These are phyloP conservation scores for Aspergillus sclerotiicarbonarius DNA, from an alignment of 495 filamentous ascomycete genomes.

Conservation along the genomic window DNA sequence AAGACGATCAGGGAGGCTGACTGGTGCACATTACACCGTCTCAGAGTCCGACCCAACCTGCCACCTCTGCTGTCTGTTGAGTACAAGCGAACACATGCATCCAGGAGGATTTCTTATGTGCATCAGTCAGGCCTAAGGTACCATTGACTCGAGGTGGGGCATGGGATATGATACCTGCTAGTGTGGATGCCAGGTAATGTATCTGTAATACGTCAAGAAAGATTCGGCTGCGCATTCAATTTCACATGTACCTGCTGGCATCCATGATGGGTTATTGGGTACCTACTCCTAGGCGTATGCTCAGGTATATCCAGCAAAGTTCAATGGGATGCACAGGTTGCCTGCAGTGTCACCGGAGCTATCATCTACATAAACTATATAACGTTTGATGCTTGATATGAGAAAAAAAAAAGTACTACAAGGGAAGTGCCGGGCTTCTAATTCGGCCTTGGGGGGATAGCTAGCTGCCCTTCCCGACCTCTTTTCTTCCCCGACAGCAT, in stretches of 20 bases:
- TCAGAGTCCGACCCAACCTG: neutral
- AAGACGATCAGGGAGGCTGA: too few relatives aligned
- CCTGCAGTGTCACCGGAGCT: neutral
- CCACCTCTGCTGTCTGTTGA: neutral
- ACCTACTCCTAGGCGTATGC: conserved; percentile 1
- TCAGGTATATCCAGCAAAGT: neutral
- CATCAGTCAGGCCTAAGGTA: neutral
- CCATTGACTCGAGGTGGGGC: conserved; percentile 1
- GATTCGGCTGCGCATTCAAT: neutral
- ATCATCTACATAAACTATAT: neutral
- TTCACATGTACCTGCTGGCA: conserved; percentile 2
- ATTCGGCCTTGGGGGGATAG: neutral
- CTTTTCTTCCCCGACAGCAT: neutral
- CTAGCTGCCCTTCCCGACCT: neutral
- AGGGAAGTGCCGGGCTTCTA: neutral
- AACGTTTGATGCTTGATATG: neutral
- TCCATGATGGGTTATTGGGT: conserved; percentile 11
- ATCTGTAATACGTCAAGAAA: conserved; percentile 6
- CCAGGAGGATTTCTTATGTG: neutral
- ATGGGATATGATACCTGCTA: neutral
- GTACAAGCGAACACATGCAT: neutral
- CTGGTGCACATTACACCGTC: neutral
- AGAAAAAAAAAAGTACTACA: neutral
- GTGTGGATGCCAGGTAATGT: neutral
- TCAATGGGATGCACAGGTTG: neutral